Base-by-base conservation (phyloP, 192 early-diverging fungal genomes). In the Umbelopsis sp. region DNA sequence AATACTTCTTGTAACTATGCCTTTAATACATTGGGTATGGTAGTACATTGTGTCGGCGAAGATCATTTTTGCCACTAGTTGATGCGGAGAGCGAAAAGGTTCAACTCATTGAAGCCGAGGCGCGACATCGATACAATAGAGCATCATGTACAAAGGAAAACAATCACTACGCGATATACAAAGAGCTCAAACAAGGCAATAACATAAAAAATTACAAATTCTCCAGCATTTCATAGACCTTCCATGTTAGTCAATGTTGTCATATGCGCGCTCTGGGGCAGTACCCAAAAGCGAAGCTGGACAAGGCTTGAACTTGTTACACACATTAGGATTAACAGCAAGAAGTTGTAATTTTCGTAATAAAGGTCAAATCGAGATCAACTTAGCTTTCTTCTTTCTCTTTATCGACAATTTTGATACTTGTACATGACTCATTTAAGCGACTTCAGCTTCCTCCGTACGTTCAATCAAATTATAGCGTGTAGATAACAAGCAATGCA, bases 391-490 rank as follows among this genome's bases (percentile, higher is more conserved):
- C 55, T 61, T 61, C 55, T 35, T 30, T 27, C n/a, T 37, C 30
- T 25, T 35, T 41, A 4, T 9, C 37, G 37, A 41, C 5, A 41
- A 9, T 41, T 10, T 10, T 6, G 1, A 41, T 41, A 41, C 10
- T 61, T 33, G 18, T 18, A 33, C 55, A 61, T 61, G 55, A 61
- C 55, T 18, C 55, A 61, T 61, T 35, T 61, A 30, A 61, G 55
- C 55, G 55, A 61, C 55, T 61, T 12, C 15, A 61, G 55, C 5
- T 61, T 61, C 16, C 30, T 61, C 2, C 55, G 55, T 61, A 61
- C 18, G 55, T 61, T 35, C 15, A 5, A 52, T 23, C 50, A 23
- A 18, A 18, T 12, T 11, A 11, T 10, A 35, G 10, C 13, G 12
- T 37, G 27, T 33, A 11, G 30, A 35, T 18, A 12, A 1, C 12